Percentiles rank a stretch among this genome's conserved stretches.
phyloP scores from a whole-genome alignment of 768 basidiomycete species.

The Boletus rubescentipes region DNA sequence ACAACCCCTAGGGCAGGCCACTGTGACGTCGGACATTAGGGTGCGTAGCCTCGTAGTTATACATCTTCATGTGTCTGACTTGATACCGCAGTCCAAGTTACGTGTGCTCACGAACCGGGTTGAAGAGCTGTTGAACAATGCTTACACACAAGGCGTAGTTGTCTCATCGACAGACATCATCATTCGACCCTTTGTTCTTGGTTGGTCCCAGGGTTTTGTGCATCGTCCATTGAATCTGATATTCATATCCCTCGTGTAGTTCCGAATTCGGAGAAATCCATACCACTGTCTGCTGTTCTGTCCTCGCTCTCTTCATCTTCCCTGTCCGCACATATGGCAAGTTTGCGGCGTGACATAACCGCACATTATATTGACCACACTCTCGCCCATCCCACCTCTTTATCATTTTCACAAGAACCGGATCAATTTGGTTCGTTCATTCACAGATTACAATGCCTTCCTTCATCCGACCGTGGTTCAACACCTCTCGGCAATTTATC shows the following conservation, averaged over 20 bases:
- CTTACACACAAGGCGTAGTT: conserved; percentile 58
- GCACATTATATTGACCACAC: conserved; percentile 58
- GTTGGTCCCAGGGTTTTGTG: conserved; percentile 39
- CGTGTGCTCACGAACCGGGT: conserved; percentile 54
- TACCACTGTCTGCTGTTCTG: conserved; percentile 56
- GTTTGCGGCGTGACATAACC: conserved; percentile 64
- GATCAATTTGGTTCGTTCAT: conserved; percentile 35
- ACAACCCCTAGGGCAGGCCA: conserved; percentile 47
- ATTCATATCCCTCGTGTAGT: conserved; percentile 40
- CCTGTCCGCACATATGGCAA: conserved; percentile 54
- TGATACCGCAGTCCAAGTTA: conserved; percentile 47
- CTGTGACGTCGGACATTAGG: conserved; percentile 56
- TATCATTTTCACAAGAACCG: conserved; percentile 38
- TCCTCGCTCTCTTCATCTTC: conserved; percentile 56
- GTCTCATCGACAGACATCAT: conserved; percentile 49
- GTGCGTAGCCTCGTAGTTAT: conserved; percentile 39
- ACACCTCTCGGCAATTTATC: conserved; percentile 54
- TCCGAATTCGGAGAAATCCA: conserved; percentile 48
- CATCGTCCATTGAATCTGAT: conserved; percentile 1
- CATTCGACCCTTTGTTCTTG: conserved; percentile 51
- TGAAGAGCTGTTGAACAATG: conserved; percentile 72
- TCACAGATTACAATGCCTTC: conserved; percentile 48
- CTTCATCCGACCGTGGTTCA: conserved; percentile 40
- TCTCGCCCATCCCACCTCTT: conserved; percentile 50
- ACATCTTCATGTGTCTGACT: background rate